These are phyloP conservation scores for Pestalotiopsis sp. DNA, from an alignment of 2,329 filamentous ascomycete genomes.

Conservation along the genomic window DNA sequence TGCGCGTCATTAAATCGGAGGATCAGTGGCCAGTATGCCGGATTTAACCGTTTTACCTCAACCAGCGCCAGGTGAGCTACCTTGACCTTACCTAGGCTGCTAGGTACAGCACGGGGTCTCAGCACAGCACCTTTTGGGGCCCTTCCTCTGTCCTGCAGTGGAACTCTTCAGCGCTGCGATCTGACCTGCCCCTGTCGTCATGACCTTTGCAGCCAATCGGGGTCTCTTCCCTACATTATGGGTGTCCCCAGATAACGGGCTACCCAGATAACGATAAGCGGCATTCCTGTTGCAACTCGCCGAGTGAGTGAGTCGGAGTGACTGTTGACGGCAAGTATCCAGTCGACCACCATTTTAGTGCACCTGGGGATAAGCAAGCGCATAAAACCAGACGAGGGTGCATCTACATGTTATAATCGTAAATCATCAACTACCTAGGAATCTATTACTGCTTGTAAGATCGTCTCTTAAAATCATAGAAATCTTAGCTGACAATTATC, in stretches of 20 bases:
- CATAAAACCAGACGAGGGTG: neutral
- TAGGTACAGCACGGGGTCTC: neutral
- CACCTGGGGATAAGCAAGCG: neutral
- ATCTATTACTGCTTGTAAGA: neutral
- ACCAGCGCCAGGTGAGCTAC: neutral
- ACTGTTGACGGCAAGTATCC: neutral
- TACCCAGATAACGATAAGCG: neutral
- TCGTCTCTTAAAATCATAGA: neutral
- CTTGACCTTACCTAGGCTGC: neutral
- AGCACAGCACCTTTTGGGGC: neutral
- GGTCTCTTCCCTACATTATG: neutral
- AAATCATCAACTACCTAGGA: neutral
- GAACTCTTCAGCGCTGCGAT: neutral
- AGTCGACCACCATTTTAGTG: neutral
- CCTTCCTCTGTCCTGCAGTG: neutral
- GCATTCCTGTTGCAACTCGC: neutral
- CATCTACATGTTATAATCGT: neutral
- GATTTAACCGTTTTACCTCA: neutral
- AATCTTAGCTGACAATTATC: neutral
- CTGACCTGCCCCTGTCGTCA: neutral
- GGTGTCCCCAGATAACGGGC: neutral
- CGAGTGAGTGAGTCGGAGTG: neutral
- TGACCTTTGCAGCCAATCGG: constrained; percentile 5
- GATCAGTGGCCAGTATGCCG: neutral
- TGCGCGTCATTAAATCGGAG: constrained; percentile 24